Conservation (phyloP, 305 asterid species). For the Fraxinus sp. region DNA sequence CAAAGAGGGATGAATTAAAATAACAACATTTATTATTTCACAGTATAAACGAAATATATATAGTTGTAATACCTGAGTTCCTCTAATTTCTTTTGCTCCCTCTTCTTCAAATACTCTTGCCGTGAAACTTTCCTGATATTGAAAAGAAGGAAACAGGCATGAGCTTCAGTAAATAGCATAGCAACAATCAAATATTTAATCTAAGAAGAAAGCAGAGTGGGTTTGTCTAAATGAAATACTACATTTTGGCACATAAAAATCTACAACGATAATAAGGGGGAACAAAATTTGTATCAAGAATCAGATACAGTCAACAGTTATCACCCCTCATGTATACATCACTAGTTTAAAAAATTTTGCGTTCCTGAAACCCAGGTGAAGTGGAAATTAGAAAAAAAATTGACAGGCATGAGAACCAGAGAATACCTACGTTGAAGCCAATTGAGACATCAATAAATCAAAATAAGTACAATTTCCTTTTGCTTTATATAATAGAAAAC, state of each 20-base stretch:
- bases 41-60: conserved; percentile 13
- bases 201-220: background rate
- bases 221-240: background rate
- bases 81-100: conserved; percentile 84
- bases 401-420: background rate
- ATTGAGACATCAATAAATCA: background rate
- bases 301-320: background rate
- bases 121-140: conserved; percentile 65
- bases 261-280: conserved; percentile 1
- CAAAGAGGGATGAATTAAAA: conserved; percentile 22
- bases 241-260: conserved; percentile 1
- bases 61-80: conserved; percentile 52
- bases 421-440: background rate
- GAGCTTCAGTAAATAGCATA: conserved; percentile 20
- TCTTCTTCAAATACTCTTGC: conserved; percentile 80
- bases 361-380: background rate
- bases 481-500: background rate
- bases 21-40: conserved; percentile 11
- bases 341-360: background rate
- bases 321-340: background rate
- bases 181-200: background rate
- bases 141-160: conserved; percentile 18
- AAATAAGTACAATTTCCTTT: background rate
- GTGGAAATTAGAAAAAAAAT: background rate
- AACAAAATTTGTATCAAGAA: background rate